phyloP scores from a whole-genome alignment of 2,329 filamentous ascomycete species.

The Neospermospora avenae region DNA sequence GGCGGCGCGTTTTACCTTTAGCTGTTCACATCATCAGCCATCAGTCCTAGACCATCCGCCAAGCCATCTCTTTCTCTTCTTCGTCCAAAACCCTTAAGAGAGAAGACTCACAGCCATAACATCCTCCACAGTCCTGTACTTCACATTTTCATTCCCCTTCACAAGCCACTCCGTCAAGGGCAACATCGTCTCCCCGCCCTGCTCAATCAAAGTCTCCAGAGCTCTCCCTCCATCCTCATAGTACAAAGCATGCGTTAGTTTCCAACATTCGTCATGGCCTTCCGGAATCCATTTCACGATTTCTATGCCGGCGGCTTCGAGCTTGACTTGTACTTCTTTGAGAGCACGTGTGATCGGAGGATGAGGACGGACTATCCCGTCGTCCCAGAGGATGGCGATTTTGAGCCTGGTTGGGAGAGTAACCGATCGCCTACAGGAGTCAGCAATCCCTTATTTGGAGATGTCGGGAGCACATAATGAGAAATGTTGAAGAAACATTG shows the following conservation, averaged over 20 bases:
- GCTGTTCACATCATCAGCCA: too few relatives aligned
- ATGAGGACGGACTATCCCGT: slow-evolving; percentile 20
- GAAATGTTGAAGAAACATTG: too few relatives aligned
- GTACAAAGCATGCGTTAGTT: slow-evolving; percentile 23
- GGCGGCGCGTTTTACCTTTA: slow-evolving; percentile 38
- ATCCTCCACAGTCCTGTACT: slow-evolving; percentile 21
- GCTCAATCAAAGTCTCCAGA: slow-evolving; percentile 12
- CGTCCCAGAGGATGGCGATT: slow-evolving; percentile 35
- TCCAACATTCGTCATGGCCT: slow-evolving; percentile 24
- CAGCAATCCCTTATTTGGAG: too few relatives aligned
- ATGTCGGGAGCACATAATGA: too few relatives aligned
- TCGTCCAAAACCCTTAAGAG: too few relatives aligned
- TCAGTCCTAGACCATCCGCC: too few relatives aligned
- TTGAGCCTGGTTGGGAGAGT: slow-evolving; percentile 29
- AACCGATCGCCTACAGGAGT: slow-evolving; percentile 4
- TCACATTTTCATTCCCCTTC: slow-evolving; percentile 24
- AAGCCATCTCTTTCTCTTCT: too few relatives aligned
- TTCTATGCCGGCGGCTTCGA: slow-evolving; percentile 17
- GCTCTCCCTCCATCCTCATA: slow-evolving; percentile 25
- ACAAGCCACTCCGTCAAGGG: slow-evolving; percentile 27
- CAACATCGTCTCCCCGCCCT: slow-evolving; percentile 16
- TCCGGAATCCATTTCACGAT: slow-evolving; percentile 25
- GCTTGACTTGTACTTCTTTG: slow-evolving; percentile 10
- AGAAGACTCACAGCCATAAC: slow-evolving; percentile 16
- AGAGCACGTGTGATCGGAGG: slow-evolving; percentile 24